Base-by-base conservation (phyloP, 2,329 filamentous ascomycete species). In the Aspergillus eucalypticola region DNA sequence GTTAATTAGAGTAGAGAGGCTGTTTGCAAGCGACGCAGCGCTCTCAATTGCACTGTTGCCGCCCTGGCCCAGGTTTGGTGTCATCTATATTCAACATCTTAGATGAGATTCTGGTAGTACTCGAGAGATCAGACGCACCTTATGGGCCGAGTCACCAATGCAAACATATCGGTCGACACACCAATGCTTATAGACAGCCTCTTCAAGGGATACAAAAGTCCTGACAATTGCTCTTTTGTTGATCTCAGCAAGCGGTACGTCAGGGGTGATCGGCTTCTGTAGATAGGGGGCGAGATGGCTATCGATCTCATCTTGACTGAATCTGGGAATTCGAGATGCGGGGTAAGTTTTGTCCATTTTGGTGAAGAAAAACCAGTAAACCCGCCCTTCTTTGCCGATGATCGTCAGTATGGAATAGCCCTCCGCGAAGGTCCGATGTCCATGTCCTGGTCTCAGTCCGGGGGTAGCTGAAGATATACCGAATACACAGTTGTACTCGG, bases 321-420 rank as follows among this genome's bases (percentile, higher is more conserved):
- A 48, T 23, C 46, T n/a, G 10, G 58, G 58, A n/a, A 60, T 44
- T 3, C 44, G 42, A 7, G 23, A 44, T 7, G n/a, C 56, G n/a
- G 19, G 21, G 42, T 61, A 61, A 5, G 3, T 38, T 3, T 42
- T n/a, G 29, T 57, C 51, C 21, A 66, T 41, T 15, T 49, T 56
- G 3, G 11, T 49, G 23, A 63, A 61, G 3, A 66, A 8, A 38
- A 64, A 66, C 56, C 51, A 64, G 23, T 58, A 64, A 5, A 61
- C 58, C 3, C 42, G 41, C 4, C 52, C 56, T 2, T 59, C 8
- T 27, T 64, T 66, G 8, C 60, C 52, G 6, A 42, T 19, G 3
- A 64, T 42, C 1, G 23, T 49, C 11, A 64, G 10, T 1, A 54
- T 39, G 3, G 50, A 54, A 19, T 46, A 61, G 2, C 41, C 53